Base-by-base conservation (phyloP, 352 stramenopile genomes). In the Thalassiosira mediterranea region DNA sequence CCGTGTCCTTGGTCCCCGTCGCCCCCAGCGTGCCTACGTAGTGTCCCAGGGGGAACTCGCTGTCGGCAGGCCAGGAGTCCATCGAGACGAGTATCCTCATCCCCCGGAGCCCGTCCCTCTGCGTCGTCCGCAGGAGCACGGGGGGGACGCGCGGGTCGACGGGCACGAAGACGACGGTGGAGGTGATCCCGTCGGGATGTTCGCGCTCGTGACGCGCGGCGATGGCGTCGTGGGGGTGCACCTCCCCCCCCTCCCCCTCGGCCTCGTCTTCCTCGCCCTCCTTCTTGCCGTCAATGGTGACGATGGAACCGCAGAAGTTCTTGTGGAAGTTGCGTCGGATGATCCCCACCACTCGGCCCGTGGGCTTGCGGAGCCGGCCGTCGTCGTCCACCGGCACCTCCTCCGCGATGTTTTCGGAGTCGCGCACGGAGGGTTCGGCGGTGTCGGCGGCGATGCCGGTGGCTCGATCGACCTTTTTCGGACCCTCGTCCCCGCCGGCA, bases 1-100 rank as follows among this genome's bases (percentile, higher is more conserved):
- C 97, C 1, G 96, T 97, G 74, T 98, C 95, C 74, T 98, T 98
- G 76, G 97, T 96, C 10, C 97, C 97, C 62, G 97, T 95, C 11
- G 93, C 84, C n/a, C 97, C 97, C 28, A 99, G 88, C 2, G 94
- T 98, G 58, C 93, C 90, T 10, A 98, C 94, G 76, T 98, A 99
- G 83, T 99, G 97, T 10, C 97, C 97, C 0, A 97, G 66, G 7
- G 97, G 97, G 70, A 95, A 98, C 7, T 68, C 62, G 0, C 80
- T 92, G 72, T 90, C 73, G 0, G 70, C 61, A n/a, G 85, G 86
- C 97, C 97, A 99, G n/a, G 92, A 95, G 77, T 98, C 96, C 63
- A 98, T 97, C 0, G 90, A 89, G 10, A 98, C 95, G 3, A 98
- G 77, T 31, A 99, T 93, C 11, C 96, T 88, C 84, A 98, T 96